These are phyloP conservation scores for Daldinia loculata DNA, from an alignment of 495 filamentous ascomycete genomes.

Conservation along the genomic window DNA sequence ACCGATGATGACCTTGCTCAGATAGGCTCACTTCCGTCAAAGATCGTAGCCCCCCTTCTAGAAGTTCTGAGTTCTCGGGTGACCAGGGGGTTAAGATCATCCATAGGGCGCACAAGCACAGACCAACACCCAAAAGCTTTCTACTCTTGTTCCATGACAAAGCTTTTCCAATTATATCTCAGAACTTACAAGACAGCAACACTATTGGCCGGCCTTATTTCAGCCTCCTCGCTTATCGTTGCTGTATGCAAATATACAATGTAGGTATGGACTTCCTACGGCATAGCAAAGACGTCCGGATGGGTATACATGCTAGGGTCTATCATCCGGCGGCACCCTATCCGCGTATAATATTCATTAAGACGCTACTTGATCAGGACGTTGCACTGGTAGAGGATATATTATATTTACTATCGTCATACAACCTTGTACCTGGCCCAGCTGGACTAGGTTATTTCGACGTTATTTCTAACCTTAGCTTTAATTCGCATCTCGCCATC, in stretches of 20 bases:
- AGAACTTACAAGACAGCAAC: neutral
- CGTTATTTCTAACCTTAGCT: conserved; percentile 20
- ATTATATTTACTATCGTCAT: neutral
- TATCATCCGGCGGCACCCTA: conserved; percentile 8
- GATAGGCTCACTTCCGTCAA: neutral
- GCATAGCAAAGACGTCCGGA: neutral
- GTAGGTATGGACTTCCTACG: neutral
- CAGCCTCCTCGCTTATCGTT: conserved; percentile 3
- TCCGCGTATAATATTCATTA: neutral
- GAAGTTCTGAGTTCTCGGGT: neutral
- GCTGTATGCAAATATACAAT: neutral
- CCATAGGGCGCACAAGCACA: conserved; percentile 5
- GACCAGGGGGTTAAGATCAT: neutral
- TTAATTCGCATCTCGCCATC: neutral
- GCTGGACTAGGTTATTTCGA: conserved; percentile 9
- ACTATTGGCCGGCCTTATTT: conserved; percentile 2
- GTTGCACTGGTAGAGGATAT: conserved; percentile 8
- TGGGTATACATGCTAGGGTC: neutral
- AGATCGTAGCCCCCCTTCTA: neutral
- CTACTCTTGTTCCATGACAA: conserved; percentile 28
- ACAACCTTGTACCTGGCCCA: neutral
- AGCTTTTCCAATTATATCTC: conserved; percentile 38
- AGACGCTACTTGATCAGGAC: conserved; percentile 1
- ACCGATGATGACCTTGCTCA: conserved; percentile 18
- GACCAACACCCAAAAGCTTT: conserved; percentile 16